Evolutionary conservation across 169 alveolate species (phyloP).

Genomic region (Babesia bigemina): DNA sequence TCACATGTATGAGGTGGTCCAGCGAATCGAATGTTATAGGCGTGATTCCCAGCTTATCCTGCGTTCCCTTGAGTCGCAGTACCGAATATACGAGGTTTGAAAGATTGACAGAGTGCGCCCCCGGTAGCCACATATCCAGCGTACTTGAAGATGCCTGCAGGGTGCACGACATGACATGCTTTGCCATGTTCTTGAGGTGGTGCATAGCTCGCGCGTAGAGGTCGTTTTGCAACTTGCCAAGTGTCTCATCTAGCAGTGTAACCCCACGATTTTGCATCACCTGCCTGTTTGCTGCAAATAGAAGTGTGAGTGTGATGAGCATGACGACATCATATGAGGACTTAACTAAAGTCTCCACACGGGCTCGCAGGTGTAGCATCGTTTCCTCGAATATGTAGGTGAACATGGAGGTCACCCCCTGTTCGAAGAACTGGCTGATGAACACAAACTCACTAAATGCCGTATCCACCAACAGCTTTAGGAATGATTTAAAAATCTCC

Average conservation of each 20-base stretch:
- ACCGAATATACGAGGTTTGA: slow-evolving; percentile 33
- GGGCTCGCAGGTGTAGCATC: slow-evolving; percentile 18
- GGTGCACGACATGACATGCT: slow-evolving; percentile 24
- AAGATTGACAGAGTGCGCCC: slow-evolving; percentile 41
- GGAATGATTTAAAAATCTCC: slow-evolving; percentile 67
- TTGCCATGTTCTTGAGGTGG: slow-evolving; percentile 31
- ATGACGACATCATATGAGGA: slow-evolving; percentile 45
- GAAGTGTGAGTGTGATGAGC: slow-evolving; percentile 19
- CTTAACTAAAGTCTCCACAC: slow-evolving; percentile 26
- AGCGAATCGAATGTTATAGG: slow-evolving; percentile 6
- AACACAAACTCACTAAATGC: slow-evolving; percentile 70
- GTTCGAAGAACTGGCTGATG: slow-evolving; percentile 52
- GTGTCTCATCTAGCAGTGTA: slow-evolving; percentile 30
- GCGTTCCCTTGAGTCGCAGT: slow-evolving; percentile 5
- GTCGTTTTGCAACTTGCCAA: slow-evolving; percentile 44
- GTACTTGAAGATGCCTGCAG: slow-evolving; percentile 28
- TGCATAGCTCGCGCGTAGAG: slow-evolving; percentile 14
- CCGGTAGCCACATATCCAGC: slow-evolving; percentile 58
- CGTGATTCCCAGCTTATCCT: background rate
- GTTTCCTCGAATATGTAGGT: slow-evolving; percentile 55
- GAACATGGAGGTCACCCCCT: slow-evolving; percentile 7
- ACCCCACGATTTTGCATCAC: slow-evolving; percentile 33
- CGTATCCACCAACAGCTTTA: slow-evolving; percentile 71
- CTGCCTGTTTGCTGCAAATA: slow-evolving; percentile 44
- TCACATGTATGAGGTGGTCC: slow-evolving; percentile 5